Conservation (phyloP, 176 grass and related monocot species). For the Tuctoria greenei region DNA sequence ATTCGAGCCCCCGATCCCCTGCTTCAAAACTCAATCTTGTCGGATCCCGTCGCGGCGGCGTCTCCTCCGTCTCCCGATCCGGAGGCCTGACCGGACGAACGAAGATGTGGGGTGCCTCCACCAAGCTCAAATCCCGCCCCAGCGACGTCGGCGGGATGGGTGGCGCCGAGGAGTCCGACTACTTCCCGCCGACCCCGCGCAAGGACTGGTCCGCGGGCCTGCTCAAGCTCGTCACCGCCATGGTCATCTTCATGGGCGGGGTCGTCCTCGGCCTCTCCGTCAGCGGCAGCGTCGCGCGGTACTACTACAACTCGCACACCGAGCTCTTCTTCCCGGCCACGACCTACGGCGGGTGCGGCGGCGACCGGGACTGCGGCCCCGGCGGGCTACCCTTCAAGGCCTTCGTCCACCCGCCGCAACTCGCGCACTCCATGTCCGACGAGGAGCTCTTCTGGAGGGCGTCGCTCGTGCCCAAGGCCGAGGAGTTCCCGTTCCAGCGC, state of each 20-base stretch:
- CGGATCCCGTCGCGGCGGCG: too few species aligned
- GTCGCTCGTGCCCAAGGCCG: conserved; percentile 52
- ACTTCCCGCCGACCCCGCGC: conserved; percentile 44
- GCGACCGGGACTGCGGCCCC: conserved; percentile 49
- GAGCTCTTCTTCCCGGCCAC: conserved; percentile 83
- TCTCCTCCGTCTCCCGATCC: background rate
- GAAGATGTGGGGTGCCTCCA: conserved; percentile 31
- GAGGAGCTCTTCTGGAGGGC: conserved; percentile 75
- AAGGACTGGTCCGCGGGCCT: conserved; percentile 53
- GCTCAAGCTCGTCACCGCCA: conserved; percentile 37
- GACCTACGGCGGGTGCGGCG: conserved; percentile 56
- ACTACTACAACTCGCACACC: conserved; percentile 76
- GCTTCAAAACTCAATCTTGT: background rate
- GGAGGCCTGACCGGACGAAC: too few species aligned
- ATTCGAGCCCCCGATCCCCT: background rate
- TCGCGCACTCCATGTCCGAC: conserved; percentile 76
- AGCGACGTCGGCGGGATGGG: background rate
- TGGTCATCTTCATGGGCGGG: conserved; percentile 84
- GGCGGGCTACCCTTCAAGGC: conserved; percentile 35
- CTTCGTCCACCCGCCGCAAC: conserved; percentile 59
- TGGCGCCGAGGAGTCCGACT: conserved; percentile 37
- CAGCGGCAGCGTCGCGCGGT: conserved; percentile 51
- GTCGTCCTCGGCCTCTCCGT: conserved; percentile 65
- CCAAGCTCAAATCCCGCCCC: conserved; percentile 42
- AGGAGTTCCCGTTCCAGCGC: conserved; percentile 70